phyloP scores from a whole-genome alignment of 345 rosid genomes.

The Mercurialis annua region DNA sequence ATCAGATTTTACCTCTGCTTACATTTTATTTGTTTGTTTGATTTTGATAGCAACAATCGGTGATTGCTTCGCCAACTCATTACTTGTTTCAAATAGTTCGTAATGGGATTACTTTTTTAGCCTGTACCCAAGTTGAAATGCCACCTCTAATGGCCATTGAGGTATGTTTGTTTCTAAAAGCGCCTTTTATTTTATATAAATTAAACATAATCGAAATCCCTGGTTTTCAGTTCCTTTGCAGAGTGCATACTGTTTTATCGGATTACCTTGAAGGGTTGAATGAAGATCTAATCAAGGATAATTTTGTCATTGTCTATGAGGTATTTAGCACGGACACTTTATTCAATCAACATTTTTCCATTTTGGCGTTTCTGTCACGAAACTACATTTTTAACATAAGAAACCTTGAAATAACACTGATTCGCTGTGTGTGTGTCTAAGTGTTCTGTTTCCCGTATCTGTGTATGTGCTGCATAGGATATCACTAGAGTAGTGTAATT shows the following conservation, averaged over 20 bases:
- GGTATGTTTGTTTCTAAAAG: constrained; percentile 33
- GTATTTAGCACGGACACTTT: constrained; percentile 42
- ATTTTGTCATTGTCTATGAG: constrained; percentile 94
- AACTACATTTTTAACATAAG: too few relatives aligned
- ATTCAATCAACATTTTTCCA: not conserved
- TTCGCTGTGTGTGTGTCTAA: too few relatives aligned
- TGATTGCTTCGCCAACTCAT: constrained; percentile 96
- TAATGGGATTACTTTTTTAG: constrained; percentile 80
- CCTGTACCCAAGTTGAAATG: constrained; percentile 98
- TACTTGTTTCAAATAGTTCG: constrained; percentile 87
- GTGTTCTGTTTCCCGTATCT: too few relatives aligned
- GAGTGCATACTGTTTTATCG: constrained; percentile 79
- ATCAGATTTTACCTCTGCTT: constrained; percentile 2
- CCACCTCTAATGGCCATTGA: constrained; percentile 95
- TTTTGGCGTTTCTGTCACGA: too few relatives aligned
- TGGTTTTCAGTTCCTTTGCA: constrained; percentile 74
- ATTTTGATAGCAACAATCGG: constrained; percentile 52
- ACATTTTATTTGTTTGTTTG: not conserved
- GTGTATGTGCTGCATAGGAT: too few relatives aligned
- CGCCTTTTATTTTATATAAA: not conserved
- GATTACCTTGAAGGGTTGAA: constrained; percentile 93
- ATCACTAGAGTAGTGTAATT: not conserved
- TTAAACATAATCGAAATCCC: constrained; percentile 14
- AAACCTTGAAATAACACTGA: too few relatives aligned
- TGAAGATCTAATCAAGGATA: constrained; percentile 92